Conservation (phyloP, 2,329 filamentous ascomycete genomes). For the Talaromyces atroroseus region DNA sequence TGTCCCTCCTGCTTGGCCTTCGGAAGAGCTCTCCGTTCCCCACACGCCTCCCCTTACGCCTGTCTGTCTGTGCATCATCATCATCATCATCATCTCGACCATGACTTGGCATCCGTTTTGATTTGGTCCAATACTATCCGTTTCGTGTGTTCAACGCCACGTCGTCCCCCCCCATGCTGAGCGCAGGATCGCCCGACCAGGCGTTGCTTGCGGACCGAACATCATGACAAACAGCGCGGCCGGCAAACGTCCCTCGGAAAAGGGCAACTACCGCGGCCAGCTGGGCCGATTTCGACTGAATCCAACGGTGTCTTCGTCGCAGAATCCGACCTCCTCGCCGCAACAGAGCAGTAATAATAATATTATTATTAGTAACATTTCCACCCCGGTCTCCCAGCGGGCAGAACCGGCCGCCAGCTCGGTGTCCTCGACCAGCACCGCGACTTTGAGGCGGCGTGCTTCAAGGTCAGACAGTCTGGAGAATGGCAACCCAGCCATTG, state of each 20-base stretch:
- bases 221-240: constrained; percentile 11
- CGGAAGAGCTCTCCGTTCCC: no score
- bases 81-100: background rate
- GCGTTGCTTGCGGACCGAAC: constrained; percentile 2
- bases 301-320: constrained; percentile 2
- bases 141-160: background rate
- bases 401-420: background rate
- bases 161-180: background rate
- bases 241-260: constrained; percentile 9
- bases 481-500: constrained; percentile 9
- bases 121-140: no score
- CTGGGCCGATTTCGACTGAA: constrained; percentile 30
- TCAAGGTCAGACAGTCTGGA: constrained; percentile 13
- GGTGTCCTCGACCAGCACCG: constrained; percentile 8
- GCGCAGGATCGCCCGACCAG: background rate
- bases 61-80: no score
- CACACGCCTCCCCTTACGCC: no score
- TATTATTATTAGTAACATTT: background rate
- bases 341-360: background rate
- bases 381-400: background rate
- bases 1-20: background rate
- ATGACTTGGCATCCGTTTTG: background rate
- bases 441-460: constrained; percentile 7
- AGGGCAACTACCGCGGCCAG: constrained; percentile 23
- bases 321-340: constrained; percentile 6